These are phyloP conservation scores for Endoconidiophora laricicola DNA, from an alignment of 2,329 filamentous ascomycete species.

Conservation along the genomic window DNA sequence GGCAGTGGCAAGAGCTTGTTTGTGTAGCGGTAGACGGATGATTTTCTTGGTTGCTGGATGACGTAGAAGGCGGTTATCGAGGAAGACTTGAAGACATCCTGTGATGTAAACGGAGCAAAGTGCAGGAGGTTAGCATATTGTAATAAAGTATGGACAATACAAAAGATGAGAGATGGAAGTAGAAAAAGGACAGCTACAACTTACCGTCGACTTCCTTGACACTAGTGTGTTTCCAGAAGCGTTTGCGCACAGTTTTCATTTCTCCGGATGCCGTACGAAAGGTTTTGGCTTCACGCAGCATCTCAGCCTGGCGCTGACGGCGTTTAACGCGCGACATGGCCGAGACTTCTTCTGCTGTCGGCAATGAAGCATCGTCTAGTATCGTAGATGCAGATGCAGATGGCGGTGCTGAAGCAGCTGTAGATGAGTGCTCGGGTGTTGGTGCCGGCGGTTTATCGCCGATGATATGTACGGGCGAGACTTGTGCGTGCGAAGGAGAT, in stretches of 20 bases:
- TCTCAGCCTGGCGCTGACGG: slow-evolving; percentile 35
- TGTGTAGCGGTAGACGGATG: slow-evolving; percentile 55
- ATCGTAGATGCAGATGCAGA: too few species aligned
- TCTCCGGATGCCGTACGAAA: slow-evolving; percentile 22
- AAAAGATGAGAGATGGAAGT: background rate
- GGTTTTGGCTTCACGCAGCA: slow-evolving; percentile 35
- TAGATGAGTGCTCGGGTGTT: too few species aligned
- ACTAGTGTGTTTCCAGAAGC: slow-evolving; percentile 78
- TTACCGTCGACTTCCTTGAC: slow-evolving; percentile 51
- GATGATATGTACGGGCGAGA: too few species aligned
- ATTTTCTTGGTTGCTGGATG: slow-evolving; percentile 56
- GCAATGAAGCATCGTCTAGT: background rate
- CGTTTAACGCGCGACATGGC: slow-evolving; percentile 29
- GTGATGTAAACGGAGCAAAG: background rate
- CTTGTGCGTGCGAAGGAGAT: too few species aligned
- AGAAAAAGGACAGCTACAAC: slow-evolving; percentile 10
- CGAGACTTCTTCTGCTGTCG: slow-evolving; percentile 19
- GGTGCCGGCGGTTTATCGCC: too few species aligned
- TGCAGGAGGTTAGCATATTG: background rate
- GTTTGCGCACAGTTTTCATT: slow-evolving; percentile 37
- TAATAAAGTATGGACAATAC: background rate
- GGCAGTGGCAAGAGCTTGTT: slow-evolving; percentile 66
- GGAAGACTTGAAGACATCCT: slow-evolving; percentile 43
- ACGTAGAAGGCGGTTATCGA: slow-evolving; percentile 66
- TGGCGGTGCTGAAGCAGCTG: too few species aligned